These are phyloP conservation scores for Globisporangium perplexum DNA, from an alignment of 352 stramenopile species.

Conservation along the genomic window DNA sequence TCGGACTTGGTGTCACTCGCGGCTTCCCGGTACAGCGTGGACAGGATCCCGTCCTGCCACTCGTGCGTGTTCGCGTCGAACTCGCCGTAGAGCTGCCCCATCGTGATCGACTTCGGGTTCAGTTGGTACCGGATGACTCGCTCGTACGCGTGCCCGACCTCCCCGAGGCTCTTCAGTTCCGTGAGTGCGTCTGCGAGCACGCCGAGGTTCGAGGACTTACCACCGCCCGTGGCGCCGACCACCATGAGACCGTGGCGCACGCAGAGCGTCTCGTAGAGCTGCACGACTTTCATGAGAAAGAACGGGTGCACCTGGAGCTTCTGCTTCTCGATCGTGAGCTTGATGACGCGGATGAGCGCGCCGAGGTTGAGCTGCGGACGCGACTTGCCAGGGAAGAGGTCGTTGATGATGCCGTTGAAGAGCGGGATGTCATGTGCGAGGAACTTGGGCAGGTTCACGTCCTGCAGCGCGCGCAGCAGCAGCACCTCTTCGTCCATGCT, in stretches of 20 bases:
- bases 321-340: constrained; percentile 79
- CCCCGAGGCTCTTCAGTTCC: constrained; percentile 74
- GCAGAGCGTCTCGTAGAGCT: constrained; percentile 94
- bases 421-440: constrained; percentile 93
- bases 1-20: constrained; percentile 84
- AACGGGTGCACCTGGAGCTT: constrained; percentile 86
- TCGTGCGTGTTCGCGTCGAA: constrained; percentile 95
- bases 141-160: constrained; percentile 81
- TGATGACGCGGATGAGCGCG: constrained; percentile 78
- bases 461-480: constrained; percentile 89
- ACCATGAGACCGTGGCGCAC: constrained; percentile 95
- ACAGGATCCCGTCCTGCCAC: constrained; percentile 93
- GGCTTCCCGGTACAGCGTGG: constrained; percentile 86
- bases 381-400: constrained; percentile 91
- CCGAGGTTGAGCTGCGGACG: constrained; percentile 90
- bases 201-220: constrained; percentile 87
- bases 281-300: constrained; percentile 91
- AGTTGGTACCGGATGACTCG: constrained; percentile 83
- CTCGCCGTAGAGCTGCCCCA: constrained; percentile 94
- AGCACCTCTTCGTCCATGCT: constrained; percentile 93
- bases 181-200: constrained; percentile 86
- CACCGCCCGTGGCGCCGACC: constrained; percentile 90
- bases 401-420: constrained; percentile 93
- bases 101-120: constrained; percentile 95
- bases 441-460: constrained; percentile 96